These are phyloP conservation scores for Verbena officinalis DNA, from an alignment of 257 asterid species.

Conservation along the genomic window DNA sequence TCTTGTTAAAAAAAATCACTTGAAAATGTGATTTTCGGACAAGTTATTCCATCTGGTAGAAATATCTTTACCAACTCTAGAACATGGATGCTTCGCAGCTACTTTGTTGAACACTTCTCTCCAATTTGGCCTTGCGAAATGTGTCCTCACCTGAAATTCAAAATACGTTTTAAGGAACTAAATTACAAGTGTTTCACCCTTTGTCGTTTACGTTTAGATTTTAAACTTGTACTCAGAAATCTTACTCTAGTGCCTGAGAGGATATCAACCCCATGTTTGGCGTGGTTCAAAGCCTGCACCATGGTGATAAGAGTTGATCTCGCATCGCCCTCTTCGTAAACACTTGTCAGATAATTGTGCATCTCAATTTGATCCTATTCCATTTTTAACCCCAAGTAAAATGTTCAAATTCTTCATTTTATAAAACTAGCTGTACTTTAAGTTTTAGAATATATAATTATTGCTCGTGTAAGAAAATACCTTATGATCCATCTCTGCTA, in stretches of 20 bases:
- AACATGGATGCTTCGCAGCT: conserved; percentile 78
- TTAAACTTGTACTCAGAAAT: not conserved
- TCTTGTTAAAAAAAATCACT: not conserved
- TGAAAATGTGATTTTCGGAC: not conserved
- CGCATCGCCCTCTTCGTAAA: conserved; percentile 95
- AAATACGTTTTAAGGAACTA: conserved; percentile 24
- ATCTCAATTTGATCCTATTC: conserved; percentile 89
- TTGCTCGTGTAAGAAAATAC: conserved; percentile 35
- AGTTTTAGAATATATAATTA: not conserved
- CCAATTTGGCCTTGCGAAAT: conserved; percentile 70
- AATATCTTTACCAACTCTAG: conserved; percentile 70
- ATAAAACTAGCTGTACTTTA: not conserved
- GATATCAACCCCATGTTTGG: conserved; percentile 94
- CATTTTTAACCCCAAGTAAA: conserved; percentile 6
- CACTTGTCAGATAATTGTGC: conserved; percentile 94
- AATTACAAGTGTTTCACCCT: not conserved
- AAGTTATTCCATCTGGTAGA: conserved; percentile 29
- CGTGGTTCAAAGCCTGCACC: conserved; percentile 97
- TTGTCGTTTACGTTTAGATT: not conserved
- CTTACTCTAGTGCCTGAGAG: conserved; percentile 91
- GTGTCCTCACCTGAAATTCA: conserved; percentile 73
- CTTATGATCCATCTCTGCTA: conserved; percentile 92
- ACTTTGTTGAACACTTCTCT: conserved; percentile 77
- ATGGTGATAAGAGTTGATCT: conserved; percentile 91
- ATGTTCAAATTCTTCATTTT: not conserved